These are phyloP conservation scores for Epichloe brachyelytri DNA, from an alignment of 2,329 filamentous ascomycete genomes.

Conservation along the genomic window DNA sequence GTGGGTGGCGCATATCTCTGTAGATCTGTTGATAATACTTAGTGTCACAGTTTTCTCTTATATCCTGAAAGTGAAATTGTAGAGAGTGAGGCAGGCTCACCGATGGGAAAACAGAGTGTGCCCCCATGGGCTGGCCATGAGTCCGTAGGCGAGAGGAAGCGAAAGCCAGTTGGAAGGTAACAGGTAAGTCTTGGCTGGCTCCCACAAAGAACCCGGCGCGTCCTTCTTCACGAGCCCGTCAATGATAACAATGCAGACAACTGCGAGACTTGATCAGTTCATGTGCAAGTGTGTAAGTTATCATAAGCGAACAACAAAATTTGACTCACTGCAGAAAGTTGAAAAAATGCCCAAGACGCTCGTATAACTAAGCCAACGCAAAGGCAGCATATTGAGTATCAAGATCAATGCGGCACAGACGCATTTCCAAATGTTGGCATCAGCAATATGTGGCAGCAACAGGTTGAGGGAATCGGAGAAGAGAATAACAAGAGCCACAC, in stretches of 20 bases:
- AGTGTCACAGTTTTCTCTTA: not conserved
- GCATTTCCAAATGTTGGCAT: conserved; percentile 67
- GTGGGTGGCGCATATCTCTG: conserved; percentile 56
- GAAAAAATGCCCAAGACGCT: conserved; percentile 87
- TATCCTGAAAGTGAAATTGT: too few relatives aligned
- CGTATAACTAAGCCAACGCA: conserved; percentile 76
- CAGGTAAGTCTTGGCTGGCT: conserved; percentile 68
- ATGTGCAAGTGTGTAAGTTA: not conserved
- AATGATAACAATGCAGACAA: conserved; percentile 69
- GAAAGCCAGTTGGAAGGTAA: conserved; percentile 81
- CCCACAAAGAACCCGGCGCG: conserved; percentile 66
- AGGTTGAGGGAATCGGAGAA: conserved; percentile 82
- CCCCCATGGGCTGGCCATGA: conserved; percentile 68
- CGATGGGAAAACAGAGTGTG: conserved; percentile 67
- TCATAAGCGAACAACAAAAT: not conserved
- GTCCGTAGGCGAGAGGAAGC: conserved; percentile 74
- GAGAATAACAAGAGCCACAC: conserved; percentile 80
- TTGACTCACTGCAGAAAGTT: conserved; percentile 67
- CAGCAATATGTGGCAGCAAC: conserved; percentile 56
- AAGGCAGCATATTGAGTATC: conserved; percentile 71
- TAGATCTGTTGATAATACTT: conserved; percentile 35
- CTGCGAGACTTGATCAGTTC: conserved; percentile 26
- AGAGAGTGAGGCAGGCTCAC: conserved; percentile 20
- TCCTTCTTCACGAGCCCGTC: conserved; percentile 78
- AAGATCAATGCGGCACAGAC: conserved; percentile 67